Base-by-base conservation (phyloP, 140 eudicot genomes). In the Anethum foeniculum region DNA sequence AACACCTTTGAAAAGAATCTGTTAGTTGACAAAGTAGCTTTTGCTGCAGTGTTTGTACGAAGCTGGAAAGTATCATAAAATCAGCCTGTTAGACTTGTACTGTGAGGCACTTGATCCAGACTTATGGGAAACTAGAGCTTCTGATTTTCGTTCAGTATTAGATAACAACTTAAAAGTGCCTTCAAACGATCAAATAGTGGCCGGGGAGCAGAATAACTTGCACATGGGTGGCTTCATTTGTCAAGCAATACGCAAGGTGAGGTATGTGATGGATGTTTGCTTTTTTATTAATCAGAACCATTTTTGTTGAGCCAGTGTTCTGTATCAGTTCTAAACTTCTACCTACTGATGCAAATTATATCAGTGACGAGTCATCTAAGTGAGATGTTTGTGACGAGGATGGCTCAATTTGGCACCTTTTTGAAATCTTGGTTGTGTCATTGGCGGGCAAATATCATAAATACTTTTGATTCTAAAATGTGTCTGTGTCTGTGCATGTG, bases 91-190 rank as follows among this genome's bases (percentile, higher is more conserved):
- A 48, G 97, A 95, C 80, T 82, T 92, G 78, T 90, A 89, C 83
- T 79, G 86, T 44, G 97, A 95, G 86, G 87, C 88, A n/a, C 87
- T 92, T 65, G 89, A 92, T 86, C 96, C 97, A 73, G 87, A 87
- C 80, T 73, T 82, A 62, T 79, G 49, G 67, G 82, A 84, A 43
- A 78, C 87, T 71, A 79, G 84, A 78, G 69, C 71, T 77, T 84
- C 88, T 83, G 84, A 82, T 81, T 28, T 74, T 65, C 79, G 79
- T 19, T n/a, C 77, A 47, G 87, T 67, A 51, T 15, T 51, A 38
- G 87, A 82, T 76, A 80, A 83, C 28, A 87, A 81, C 67, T 43
- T 49, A 46, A 86, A 81, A 80, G 84, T 79, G 82, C 79, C 92
- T 81, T 79, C 89, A 60, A 75, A 83, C 85, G 77, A 79, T 79